Conservation (phyloP, 495 filamentous ascomycete genomes). For the Hypoxylon crocopeplum region DNA sequence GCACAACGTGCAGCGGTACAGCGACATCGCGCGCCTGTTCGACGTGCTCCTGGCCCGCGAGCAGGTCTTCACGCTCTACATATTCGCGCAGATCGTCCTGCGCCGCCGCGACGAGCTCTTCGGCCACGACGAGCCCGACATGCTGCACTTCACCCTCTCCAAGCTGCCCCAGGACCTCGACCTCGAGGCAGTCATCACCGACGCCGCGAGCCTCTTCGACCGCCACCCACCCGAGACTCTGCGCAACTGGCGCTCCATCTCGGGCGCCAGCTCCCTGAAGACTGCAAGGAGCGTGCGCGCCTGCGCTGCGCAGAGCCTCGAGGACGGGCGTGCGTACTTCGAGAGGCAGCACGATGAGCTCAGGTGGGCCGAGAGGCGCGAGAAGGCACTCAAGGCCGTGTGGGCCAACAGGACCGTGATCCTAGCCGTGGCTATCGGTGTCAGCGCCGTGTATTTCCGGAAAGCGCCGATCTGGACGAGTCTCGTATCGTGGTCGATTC, state of each 20-base stretch:
- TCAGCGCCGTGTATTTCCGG: conserved; percentile 54
- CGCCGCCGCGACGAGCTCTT: conserved; percentile 81
- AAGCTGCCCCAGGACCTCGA: conserved; percentile 88
- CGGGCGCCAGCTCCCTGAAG: conserved; percentile 80
- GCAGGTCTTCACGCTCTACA: conserved; percentile 84
- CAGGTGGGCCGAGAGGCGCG: conserved; percentile 62
- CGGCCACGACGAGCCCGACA: conserved; percentile 90
- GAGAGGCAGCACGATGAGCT: conserved; percentile 72
- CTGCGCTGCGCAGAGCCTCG: conserved; percentile 55
- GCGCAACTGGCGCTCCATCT: conserved; percentile 74
- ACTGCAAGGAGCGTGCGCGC: conserved; percentile 64
- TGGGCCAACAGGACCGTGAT: conserved; percentile 69
- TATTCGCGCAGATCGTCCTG: conserved; percentile 88
- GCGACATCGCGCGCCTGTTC: conserved; percentile 83
- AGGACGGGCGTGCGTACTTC: conserved; percentile 64
- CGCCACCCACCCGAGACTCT: conserved; percentile 76
- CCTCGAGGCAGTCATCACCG: conserved; percentile 74
- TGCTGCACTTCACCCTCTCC: conserved; percentile 87
- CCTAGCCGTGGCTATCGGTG: conserved; percentile 67
- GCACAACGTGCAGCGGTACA: conserved; percentile 90
- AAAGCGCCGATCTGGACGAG: conserved; percentile 38
- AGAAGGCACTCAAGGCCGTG: conserved; percentile 58
- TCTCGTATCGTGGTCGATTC: conserved; percentile 25
- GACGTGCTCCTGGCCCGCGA: conserved; percentile 87
- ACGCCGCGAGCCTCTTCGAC: conserved; percentile 67